Conservation (phyloP, 805 yeast genomes). For the Pichia sporocuriosa region DNA sequence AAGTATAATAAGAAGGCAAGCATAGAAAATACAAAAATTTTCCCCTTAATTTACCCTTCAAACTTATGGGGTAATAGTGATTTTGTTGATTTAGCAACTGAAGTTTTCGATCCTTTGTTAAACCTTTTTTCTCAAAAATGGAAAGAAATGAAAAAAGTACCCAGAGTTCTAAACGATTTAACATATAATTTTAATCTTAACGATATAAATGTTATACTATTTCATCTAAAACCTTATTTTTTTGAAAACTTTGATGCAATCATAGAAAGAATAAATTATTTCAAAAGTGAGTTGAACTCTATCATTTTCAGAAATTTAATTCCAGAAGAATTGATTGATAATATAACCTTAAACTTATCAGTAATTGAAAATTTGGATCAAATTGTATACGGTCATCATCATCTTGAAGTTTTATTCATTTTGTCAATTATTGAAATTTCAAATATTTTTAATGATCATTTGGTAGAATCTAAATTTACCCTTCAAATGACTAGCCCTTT, state of each 20-base stretch:
- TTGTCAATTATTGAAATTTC: slow-evolving; percentile 11
- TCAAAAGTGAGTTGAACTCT: neutral
- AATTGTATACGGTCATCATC: neutral
- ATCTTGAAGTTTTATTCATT: slow-evolving; percentile 14
- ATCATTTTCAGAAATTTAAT: neutral
- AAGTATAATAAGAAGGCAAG: no score
- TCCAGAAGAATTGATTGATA: slow-evolving; percentile 6
- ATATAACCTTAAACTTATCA: no score
- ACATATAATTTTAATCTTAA: neutral
- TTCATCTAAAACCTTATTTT: slow-evolving; percentile 3
- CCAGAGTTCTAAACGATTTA: neutral
- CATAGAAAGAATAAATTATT: slow-evolving; percentile 11
- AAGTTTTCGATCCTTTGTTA: neutral
- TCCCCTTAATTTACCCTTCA: neutral
- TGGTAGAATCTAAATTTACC: no score
- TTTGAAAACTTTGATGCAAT: slow-evolving; percentile 8
- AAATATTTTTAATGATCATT: no score
- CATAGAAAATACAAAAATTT: neutral
- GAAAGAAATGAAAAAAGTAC: neutral
- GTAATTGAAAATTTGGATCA: no score
- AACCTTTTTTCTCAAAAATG: neutral
- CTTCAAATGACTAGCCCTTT: no score
- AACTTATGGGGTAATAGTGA: neutral
- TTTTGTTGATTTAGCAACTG: neutral
- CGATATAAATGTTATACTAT: neutral